Base-by-base conservation (phyloP, 148 eudicot species). In the Cornus suecica region DNA sequence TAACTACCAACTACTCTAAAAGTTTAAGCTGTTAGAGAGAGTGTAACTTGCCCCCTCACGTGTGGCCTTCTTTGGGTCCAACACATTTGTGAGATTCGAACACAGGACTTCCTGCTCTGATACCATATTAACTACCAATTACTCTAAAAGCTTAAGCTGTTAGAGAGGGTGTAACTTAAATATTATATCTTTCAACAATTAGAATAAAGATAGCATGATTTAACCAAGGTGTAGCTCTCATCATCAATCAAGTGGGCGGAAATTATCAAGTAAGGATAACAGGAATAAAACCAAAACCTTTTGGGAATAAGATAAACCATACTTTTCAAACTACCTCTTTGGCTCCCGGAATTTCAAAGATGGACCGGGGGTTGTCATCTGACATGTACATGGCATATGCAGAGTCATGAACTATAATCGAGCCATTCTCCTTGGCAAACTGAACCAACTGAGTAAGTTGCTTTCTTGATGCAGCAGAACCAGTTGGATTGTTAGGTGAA, bases 401-500 rank as follows among this genome's bases (percentile, higher is more conserved):
- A 76, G 98, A 94, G 81, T 94, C 98, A 83, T 84, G 91, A 32
- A 94, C 89, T 76, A 94, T 90, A 82, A 94, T 94, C 3, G 98
- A 91, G 31, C 98, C 97, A 80, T 94, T 94, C 69, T 87, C 85
- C 84, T 91, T 94, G 8, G 98, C 97, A 85, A 91, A 94, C 75
- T 90, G 80, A 20, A 91, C 98, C 77, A 94, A 75, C 66, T 82
- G 80, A 41, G 90, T 91, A 68, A 91, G 83, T 71, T 94, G 97
- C 83, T 94, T 93, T 75, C 91, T 88, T 30, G 97, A 86, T 71
- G 98, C 98, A 85, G 94, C 88, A 71, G 91, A 87, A 75, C 98
- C 98, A 60, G 98, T 94, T 80, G 98, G 98, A 84, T 94, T 94
- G 79, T 94, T 94, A n/a, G 98, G 98, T 72, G 98, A 94, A 81